Base-by-base conservation (phyloP, 306 rosid genomes). In the Mimosa pudica region DNA sequence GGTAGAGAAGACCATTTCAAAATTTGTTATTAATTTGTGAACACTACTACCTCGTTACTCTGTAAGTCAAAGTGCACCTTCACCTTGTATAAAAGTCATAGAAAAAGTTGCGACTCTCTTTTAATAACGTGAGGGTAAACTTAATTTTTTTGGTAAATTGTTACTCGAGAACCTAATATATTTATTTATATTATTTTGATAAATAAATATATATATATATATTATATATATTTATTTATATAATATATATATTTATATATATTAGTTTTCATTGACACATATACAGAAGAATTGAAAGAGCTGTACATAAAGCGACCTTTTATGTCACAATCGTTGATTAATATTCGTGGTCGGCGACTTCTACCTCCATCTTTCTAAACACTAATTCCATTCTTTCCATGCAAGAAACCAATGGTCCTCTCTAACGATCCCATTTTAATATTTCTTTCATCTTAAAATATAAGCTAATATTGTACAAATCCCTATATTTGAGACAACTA, bases 241-340 rank as follows among this genome's bases (percentile, higher is more conserved):
- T 24, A 0, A 24, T 24, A 24, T 24, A 24, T 24, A 24, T 24
- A 0, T 38, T 0, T 3, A 38, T 8, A 66, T 38, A 38, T 41
- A 38, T 65, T 67, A 42, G 3, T 17, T 67, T 67, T 42, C 72
- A 67, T 67, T 67, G 49, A 67, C 49, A 67, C 49, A 67, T 63
- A 1, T 6, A 8, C 7, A 17, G 4, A 18, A 68, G 35, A 68
- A 44, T 42, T 68, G 35, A 68, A 44, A 68, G 11, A 68, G 8
- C 73, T 44, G 30, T n/a, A 18, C n/a, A n/a, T 0, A n/a, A 6
- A 42, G 52, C 6, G 73, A 68, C 52, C 35, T 44, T 18, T 42
- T 0, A 42, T 1, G 52, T 68, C 73, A 42, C 51, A 1, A 18
- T 67, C 33, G 51, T 68, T n/a, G 52, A 42, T n/a, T 44, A 10